Evolutionary conservation across 768 basidiomycete genomes (phyloP), one percentile per base, ranked within the genome.

Genomic region (Rhodotorula sphaerocarpa): DNA sequence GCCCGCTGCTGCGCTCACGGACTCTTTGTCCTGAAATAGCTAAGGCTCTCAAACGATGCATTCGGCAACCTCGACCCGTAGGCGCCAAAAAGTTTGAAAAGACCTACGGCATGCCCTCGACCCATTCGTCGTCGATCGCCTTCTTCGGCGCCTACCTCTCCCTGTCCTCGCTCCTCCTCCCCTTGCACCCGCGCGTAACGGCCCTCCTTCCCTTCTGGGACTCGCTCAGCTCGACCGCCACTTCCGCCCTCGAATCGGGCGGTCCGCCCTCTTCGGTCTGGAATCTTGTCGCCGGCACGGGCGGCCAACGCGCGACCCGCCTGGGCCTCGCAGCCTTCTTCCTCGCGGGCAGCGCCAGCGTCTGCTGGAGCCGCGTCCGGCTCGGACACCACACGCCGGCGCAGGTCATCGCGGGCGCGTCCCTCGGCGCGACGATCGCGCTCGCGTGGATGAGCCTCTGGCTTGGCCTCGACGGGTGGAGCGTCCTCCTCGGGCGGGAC

Each of bases 21-120:
- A 46, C 11, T 4, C 25, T 41, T 7, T 27, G 33, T 30, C 25
- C n/a, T 28, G 12, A 20, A 25, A 18, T 52, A 77, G 77, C 77
- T 48, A 78, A 78, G 69, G 23, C 73, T 27, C 64, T 78, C 30
- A 78, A 78, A 65, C 69, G 66, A 14, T 65, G 71, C 62, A 75
- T 78, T 55, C 69, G 71, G 2, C 70, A 74, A 31, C 74, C 76
- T 0, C 74, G 77, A 27, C 76, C 77, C 0, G 63, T 68, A 23
- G 71, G 73, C 18, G 66, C 74, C 27, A 66, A 57, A n/a, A 67
- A 72, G 33, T 61, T 61, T 23, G 72, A 77, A 51, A 74, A 72
- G 51, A 77, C 77, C 14, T 78, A 78, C 73, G 78, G 78, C 10
- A 78, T 79, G 77, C 78, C 78, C 28, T 77, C 76, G 9, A 78